A percentile compares a stretch with the other conserved stretches of the same genome.
phyloP scores from a whole-genome alignment of 106 monocot genomes.

The Allium fistulosum region DNA sequence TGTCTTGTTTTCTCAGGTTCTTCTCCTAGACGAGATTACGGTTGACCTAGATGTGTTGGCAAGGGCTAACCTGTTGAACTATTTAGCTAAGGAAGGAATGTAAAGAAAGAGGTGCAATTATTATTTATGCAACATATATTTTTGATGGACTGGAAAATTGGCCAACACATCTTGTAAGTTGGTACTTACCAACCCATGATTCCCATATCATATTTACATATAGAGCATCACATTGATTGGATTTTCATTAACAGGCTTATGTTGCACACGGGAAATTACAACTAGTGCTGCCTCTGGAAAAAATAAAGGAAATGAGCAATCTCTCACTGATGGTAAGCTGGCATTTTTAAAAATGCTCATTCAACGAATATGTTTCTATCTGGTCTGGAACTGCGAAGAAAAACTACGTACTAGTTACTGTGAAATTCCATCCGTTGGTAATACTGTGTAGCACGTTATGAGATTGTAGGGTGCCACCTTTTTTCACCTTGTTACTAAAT shows the following conservation, averaged over 20 bases:
- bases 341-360: not conserved
- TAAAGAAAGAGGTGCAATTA: slow-evolving; percentile 60
- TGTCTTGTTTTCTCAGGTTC: slow-evolving; percentile 38
- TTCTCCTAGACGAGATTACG: slow-evolving; percentile 98
- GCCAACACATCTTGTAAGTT: slow-evolving; percentile 87
- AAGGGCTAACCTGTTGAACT: slow-evolving; percentile 73
- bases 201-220: no score
- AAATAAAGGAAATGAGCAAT: slow-evolving; percentile 68
- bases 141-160: slow-evolving; percentile 96
- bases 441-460: not conserved
- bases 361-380: not conserved
- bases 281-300: slow-evolving; percentile 58
- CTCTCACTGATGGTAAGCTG: slow-evolving; percentile 82
- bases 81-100: slow-evolving; percentile 76
- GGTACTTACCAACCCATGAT: no score
- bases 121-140: slow-evolving; percentile 97
- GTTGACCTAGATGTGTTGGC: slow-evolving; percentile 92
- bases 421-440: no score
- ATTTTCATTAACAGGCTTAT: slow-evolving; percentile 49
- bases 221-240: no score
- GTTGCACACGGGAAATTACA: slow-evolving; percentile 92
- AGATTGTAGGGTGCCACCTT: not conserved
- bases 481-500: no score
- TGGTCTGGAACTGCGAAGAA: not conserved
- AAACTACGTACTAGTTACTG: no score